phyloP scores from a whole-genome alignment of 352 stramenopile species.

The Phytophthora megakarya region DNA sequence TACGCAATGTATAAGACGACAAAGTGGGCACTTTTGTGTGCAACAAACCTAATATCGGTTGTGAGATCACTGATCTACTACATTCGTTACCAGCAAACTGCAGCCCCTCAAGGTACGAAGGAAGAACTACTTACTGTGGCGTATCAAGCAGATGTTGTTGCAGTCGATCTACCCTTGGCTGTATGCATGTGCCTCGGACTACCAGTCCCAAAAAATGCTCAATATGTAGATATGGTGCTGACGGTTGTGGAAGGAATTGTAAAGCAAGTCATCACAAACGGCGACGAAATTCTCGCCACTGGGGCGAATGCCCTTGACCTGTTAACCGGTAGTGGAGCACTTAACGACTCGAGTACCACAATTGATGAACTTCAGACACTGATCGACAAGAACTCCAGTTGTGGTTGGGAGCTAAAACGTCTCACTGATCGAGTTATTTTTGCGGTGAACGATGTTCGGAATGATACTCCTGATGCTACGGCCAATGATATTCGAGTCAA shows the following conservation, averaged over 20 bases:
- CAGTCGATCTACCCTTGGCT: constrained; percentile 25
- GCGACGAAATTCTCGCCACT: constrained; percentile 24
- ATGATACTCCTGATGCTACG: constrained; percentile 6
- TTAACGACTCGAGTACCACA: constrained; percentile 16
- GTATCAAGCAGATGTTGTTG: constrained; percentile 28
- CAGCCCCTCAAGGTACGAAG: constrained; percentile 8
- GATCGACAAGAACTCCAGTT: constrained; percentile 24
- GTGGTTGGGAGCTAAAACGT: constrained; percentile 25
- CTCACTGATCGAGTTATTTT: constrained; percentile 26
- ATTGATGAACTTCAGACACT: constrained; percentile 24
- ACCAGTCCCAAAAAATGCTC: constrained; percentile 12
- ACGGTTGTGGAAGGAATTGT: constrained; percentile 28
- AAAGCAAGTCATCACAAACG: constrained; percentile 22
- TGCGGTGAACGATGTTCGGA: constrained; percentile 15
- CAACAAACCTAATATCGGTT: constrained; percentile 22
- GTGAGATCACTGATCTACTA: constrained; percentile 25
- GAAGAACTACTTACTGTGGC: constrained; percentile 18
- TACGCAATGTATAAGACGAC: neutral
- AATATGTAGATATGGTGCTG: constrained; percentile 24
- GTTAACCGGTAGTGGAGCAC: constrained; percentile 19
- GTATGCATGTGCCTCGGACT: constrained; percentile 24
- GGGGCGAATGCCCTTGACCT: constrained; percentile 21
- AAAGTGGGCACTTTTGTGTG: constrained; percentile 21
- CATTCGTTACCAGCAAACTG: constrained; percentile 23
- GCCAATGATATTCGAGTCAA: constrained; percentile 22